Evolutionary conservation across 345 rosid genomes (phyloP).

Genomic region (Corchorus olitorius): DNA sequence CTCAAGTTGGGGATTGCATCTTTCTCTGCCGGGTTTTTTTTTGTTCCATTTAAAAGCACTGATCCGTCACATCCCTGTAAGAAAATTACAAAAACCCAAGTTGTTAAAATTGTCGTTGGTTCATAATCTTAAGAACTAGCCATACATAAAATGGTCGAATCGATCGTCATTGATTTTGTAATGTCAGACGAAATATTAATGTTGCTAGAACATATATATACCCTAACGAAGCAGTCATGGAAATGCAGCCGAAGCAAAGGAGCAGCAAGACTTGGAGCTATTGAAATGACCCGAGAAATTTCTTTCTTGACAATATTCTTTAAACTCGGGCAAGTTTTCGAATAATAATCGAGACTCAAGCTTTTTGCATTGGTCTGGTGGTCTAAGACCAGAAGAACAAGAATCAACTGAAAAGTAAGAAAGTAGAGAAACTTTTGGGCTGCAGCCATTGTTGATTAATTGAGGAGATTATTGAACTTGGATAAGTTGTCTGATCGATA

Average conservation of each 20-base stretch:
- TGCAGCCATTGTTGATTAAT: conserved; percentile 36
- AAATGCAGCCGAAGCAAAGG: conserved; percentile 75
- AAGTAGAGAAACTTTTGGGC: conserved; percentile 36
- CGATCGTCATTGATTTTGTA: too few species aligned
- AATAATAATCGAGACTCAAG: conserved; percentile 39
- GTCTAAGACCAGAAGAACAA: conserved; percentile 27
- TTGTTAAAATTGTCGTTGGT: too few species aligned
- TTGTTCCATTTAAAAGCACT: conserved; percentile 52
- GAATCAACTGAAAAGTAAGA: conserved; percentile 32
- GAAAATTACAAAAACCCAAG: background rate
- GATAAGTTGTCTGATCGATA: background rate
- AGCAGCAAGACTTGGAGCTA: conserved; percentile 48
- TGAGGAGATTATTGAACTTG: conserved; percentile 6
- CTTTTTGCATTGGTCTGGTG: conserved; percentile 22
- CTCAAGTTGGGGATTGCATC: conserved; percentile 46
- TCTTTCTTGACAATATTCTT: conserved; percentile 34
- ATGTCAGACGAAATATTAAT: too few species aligned
- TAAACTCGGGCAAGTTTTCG: conserved; percentile 39
- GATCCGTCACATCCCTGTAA: conserved; percentile 89
- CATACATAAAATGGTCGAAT: too few species aligned
- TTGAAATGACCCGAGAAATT: conserved; percentile 35
- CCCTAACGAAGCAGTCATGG: conserved; percentile 83
- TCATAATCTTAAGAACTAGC: background rate
- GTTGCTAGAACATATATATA: too few species aligned
- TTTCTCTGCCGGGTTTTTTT: conserved; percentile 53